Percentiles rank a stretch among this genome's conserved stretches.
Evolutionary conservation across 331 rosid species (phyloP).

Genomic region (Arachis monticola): DNA sequence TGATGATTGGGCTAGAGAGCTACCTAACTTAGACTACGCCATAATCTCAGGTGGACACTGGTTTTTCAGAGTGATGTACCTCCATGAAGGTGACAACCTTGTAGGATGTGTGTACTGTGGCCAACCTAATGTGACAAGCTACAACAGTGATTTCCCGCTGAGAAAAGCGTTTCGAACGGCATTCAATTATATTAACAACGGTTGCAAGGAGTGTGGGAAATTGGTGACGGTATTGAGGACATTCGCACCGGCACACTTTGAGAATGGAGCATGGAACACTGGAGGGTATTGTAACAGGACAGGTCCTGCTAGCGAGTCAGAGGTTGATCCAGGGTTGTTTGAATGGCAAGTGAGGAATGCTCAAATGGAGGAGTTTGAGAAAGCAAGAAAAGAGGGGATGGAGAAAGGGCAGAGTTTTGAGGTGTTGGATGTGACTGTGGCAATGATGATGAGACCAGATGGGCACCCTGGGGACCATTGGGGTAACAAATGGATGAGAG

Average conservation of each 20-base stretch:
- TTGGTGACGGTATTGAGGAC: slow-evolving; percentile 68
- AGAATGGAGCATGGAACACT: slow-evolving; percentile 74
- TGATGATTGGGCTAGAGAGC: slow-evolving; percentile 49
- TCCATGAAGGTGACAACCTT: slow-evolving; percentile 44
- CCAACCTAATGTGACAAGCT: slow-evolving; percentile 51
- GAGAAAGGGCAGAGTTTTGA: slow-evolving; percentile 37
- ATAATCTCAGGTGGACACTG: slow-evolving; percentile 80
- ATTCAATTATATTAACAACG: slow-evolving; percentile 44
- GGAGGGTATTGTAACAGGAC: slow-evolving; percentile 89
- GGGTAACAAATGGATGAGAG: slow-evolving; percentile 88
- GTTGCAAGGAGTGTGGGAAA: slow-evolving; percentile 50
- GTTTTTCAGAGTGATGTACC: slow-evolving; percentile 70
- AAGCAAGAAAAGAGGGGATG: slow-evolving; percentile 41
- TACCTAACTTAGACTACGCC: slow-evolving; percentile 70
- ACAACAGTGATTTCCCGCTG: slow-evolving; percentile 43
- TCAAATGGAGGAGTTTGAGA: slow-evolving; percentile 68
- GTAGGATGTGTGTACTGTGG: slow-evolving; percentile 77
- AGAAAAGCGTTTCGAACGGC: slow-evolving; percentile 59
- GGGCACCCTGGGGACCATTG: slow-evolving; percentile 83
- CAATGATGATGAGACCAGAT: slow-evolving; percentile 87
- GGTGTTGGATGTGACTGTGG: slow-evolving; percentile 68
- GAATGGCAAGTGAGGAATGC: slow-evolving; percentile 68
- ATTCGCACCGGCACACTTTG: slow-evolving; percentile 86
- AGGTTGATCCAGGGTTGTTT: slow-evolving; percentile 38
- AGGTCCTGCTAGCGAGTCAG: slow-evolving; percentile 45